A percentile compares a stretch with the other conserved stretches of the same genome.
Conservation (phyloP, 495 filamentous ascomycete species). For the Penicillium flavigenum region DNA sequence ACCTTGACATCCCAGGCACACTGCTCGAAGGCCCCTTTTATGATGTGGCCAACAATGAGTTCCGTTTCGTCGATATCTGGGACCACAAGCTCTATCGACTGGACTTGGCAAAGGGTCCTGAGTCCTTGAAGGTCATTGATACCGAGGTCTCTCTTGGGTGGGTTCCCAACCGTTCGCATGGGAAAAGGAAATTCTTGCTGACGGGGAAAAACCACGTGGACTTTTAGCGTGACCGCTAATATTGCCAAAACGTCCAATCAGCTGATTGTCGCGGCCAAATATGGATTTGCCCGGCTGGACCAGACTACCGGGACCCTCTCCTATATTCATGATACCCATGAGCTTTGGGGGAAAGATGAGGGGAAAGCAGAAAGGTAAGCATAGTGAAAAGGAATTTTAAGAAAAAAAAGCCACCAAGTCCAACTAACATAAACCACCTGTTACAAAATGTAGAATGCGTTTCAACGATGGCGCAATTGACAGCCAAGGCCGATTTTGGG, state of each 20-base stretch:
- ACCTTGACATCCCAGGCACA: constrained; percentile 66
- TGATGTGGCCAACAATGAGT: constrained; percentile 62
- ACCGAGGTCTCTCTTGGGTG: constrained; percentile 65
- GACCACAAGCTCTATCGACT: constrained; percentile 72
- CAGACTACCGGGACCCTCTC: constrained; percentile 60
- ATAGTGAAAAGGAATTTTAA: neutral
- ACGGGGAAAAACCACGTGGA: constrained; percentile 16
- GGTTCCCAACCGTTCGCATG: constrained; percentile 7
- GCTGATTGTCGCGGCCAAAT: constrained; percentile 77
- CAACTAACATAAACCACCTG: neutral
- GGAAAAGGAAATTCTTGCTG: constrained; percentile 8
- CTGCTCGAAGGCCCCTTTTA: constrained; percentile 85
- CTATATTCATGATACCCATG: constrained; percentile 61
- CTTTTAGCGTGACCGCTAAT: constrained; percentile 70
- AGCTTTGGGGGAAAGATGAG: constrained; percentile 42
- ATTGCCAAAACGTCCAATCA: constrained; percentile 56
- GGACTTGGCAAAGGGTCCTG: constrained; percentile 62
- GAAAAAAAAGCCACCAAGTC: neutral
- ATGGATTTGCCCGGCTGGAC: constrained; percentile 74
- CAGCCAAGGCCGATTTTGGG: constrained; percentile 80
- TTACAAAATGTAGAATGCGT: constrained; percentile 45
- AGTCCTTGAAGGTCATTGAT: constrained; percentile 63
- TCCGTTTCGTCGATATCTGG: constrained; percentile 91
- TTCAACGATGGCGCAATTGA: constrained; percentile 85
- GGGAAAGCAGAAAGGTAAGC: constrained; percentile 49